phyloP scores from a whole-genome alignment of 202 grass and related monocot genomes.

The Cymbopogon flexuosus region DNA sequence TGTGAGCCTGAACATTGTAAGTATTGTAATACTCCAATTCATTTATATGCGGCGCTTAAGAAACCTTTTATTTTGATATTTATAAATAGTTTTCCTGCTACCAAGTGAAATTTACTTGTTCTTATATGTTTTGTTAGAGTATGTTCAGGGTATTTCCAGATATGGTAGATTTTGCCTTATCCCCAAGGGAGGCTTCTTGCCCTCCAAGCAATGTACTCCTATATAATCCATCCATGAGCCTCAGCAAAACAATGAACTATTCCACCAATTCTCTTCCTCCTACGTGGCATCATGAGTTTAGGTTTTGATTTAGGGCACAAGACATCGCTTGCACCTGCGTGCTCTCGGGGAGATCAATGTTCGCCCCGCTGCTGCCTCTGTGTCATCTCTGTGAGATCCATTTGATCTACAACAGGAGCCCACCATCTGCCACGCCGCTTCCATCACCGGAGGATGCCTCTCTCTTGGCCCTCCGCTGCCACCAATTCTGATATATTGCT shows the following conservation, averaged over 20 bases:
- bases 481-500: no score
- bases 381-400: no score
- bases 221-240: not conserved
- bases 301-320: no score
- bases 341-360: no score
- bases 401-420: no score
- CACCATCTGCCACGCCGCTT: no score
- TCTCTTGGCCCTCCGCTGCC: no score
- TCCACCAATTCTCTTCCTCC: not conserved
- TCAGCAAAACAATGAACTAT: not conserved
- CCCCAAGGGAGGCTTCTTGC: not conserved
- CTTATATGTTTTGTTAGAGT: not conserved
- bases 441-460: no score
- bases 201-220: not conserved
- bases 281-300: not conserved
- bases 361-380: no score
- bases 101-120: not conserved
- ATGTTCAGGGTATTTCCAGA: not conserved
- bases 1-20: conserved; percentile 97
- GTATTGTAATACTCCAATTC: conserved; percentile 30
- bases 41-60: conserved; percentile 6
- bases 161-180: not conserved
- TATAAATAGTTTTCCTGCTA: not conserved
- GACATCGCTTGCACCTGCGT: no score
- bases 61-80: not conserved